Base-by-base conservation (phyloP, 164 flowering plant genomes). In the Vitis amurensis region DNA sequence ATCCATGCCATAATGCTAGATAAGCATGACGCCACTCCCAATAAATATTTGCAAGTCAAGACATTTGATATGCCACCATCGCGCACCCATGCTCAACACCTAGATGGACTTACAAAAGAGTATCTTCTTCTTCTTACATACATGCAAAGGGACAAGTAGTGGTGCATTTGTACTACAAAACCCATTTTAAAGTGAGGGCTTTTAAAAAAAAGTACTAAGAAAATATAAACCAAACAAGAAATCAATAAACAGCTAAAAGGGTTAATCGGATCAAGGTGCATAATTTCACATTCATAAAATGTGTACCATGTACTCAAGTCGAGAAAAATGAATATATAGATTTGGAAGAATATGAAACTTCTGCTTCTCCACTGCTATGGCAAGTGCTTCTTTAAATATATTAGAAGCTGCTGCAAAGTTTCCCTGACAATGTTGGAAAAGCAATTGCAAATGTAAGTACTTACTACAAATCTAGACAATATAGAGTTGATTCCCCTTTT, bases 361-460 rank as follows among this genome's bases (percentile, higher is more conserved):
- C 64, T 83, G 69, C 76, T 76, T 79, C 73, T 77, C 77, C 56
- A 65, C 74, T 59, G 86, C 87, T 72, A 73, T 68, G 64, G 86
- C 84, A 60, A 95, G 67, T 51, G 97, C 99, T 71, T 82, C 81
- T 72, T 86, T 82, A 75, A 85, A 95, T 53, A 84, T 78, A 48
- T 67, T 71, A 52, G 71, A 82, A 75, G 98, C 99, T 53, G 82
- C 85, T 53, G 48, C 80, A 79, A 76, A 68, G 76, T 92, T 87
- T 72, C 99, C 98, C 99, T 94, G 81, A 72, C 19, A 78, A 71
- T 56, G 30, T 64, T 67, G 49, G 63, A 51, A 55, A 60, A 67
- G 9, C 48, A 63, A 56, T 16, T n/a, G 23, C 47, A 73, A 37
- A 68, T 6, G 15, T 53, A 13, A 51, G 50, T 44, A 27, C 3